A percentile compares a stretch with the other conserved stretches of the same genome.
Evolutionary conservation across 805 yeast genomes (phyloP).

Genomic region (Yarrowia yakushimensis): DNA sequence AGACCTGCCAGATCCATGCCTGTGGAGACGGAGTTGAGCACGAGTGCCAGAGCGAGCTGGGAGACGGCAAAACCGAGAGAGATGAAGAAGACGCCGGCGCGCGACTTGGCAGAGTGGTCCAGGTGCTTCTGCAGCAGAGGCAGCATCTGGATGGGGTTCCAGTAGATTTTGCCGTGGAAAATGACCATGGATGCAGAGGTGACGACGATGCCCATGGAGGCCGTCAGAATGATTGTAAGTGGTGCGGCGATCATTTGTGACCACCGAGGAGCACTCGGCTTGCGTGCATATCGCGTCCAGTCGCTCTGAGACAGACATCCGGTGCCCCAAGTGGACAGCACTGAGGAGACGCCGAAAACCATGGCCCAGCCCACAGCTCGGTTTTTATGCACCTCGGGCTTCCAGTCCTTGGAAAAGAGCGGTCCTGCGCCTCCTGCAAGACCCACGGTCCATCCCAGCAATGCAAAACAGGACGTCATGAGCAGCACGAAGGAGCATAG

Average conservation of each 20-base stretch:
- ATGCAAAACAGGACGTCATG: slow-evolving; percentile 35
- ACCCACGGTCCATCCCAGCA: slow-evolving; percentile 34
- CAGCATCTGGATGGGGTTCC: slow-evolving; percentile 48
- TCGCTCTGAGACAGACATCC: slow-evolving; percentile 45
- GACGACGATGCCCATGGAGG: slow-evolving; percentile 46
- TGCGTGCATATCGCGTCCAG: slow-evolving; percentile 43
- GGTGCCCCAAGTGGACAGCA: slow-evolving; percentile 43
- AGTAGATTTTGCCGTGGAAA: slow-evolving; percentile 41
- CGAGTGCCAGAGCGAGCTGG: slow-evolving; percentile 24
- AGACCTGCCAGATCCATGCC: slow-evolving; percentile 52
- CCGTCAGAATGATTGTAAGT: slow-evolving; percentile 44
- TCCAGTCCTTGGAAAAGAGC: slow-evolving; percentile 26
- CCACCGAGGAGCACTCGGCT: slow-evolving; percentile 41
- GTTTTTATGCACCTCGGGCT: slow-evolving; percentile 34
- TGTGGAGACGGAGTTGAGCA: slow-evolving; percentile 45
- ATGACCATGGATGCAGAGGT: slow-evolving; percentile 45
- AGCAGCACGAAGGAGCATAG: slow-evolving; percentile 41
- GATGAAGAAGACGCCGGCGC: slow-evolving; percentile 50
- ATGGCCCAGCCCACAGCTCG: slow-evolving; percentile 41
- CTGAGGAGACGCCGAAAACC: slow-evolving; percentile 42
- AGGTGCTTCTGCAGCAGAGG: slow-evolving; percentile 41
- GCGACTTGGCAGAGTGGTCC: slow-evolving; percentile 39
- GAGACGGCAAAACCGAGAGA: slow-evolving; percentile 30
- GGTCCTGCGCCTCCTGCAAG: slow-evolving; percentile 31
- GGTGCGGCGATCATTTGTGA: slow-evolving; percentile 42